Evolutionary conservation across 2,329 filamentous ascomycete genomes (phyloP), one percentile per base, ranked within the genome.

Genomic region (Hypoxylon sp.): DNA sequence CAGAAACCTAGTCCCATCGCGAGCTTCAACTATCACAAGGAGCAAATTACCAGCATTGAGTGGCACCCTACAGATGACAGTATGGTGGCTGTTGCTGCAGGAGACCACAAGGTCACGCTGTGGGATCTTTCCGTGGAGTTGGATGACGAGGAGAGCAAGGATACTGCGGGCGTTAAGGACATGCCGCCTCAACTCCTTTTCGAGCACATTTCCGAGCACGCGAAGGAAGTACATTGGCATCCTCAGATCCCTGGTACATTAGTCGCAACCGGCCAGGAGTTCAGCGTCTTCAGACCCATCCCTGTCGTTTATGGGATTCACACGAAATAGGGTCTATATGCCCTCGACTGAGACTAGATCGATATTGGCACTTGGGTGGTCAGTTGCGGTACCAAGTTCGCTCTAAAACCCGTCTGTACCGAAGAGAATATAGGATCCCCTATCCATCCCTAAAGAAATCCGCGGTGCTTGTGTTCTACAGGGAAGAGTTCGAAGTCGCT

Each of bases 11-110:
- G 90, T 53, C 92, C 96, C 0, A 92, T 98, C n/a, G 96, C 96
- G 2, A 92, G 91, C 75, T 99, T 98, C 83, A 87, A 90, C 77
- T 98, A 97, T 85, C 95, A 99, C 86, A 95, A 94, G 81, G 94
- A 98, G 81, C 96, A 97, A 75, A 94, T 99, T 76, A 99, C 96
- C 6, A 94, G 92, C 74, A 88, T 99, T 42, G 95, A 98, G 83
- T 99, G 96, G 95, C 95, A 98, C 81, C 95, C 96, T 2, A 95
- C 93, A 0, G 96, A 99, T 77, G 95, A 99, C 85, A 97, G 92
- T 79, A 97, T 98, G 76, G 90, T 99, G 14, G 92, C 94, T 2
- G 94, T 98, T 46, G 95, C 93, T 22, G 93, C 94, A 0, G 96
- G 91, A 49, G 96, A 99, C 81, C 95, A 95, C 82, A 98, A 95